Conservation (phyloP, 2,329 filamentous ascomycete species). For the Trichoderma atroviride region DNA sequence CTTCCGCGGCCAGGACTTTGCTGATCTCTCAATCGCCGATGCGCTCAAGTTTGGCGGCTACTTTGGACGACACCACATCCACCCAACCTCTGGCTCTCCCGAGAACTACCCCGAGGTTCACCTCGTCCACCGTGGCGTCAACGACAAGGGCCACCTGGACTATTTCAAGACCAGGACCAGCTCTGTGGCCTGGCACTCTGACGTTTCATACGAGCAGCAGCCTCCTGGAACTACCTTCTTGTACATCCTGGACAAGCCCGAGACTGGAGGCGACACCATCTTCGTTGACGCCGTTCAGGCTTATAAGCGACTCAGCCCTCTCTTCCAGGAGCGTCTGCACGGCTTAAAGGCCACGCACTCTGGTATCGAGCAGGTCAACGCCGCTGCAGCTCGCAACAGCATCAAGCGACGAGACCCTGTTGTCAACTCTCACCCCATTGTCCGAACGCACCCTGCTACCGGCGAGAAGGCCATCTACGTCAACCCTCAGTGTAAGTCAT, state of each 20-base stretch:
- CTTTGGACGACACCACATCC: conserved; percentile 81
- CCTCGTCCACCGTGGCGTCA: conserved; percentile 71
- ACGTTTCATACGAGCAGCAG: conserved; percentile 85
- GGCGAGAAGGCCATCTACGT: conserved; percentile 83
- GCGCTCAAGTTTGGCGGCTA: conserved; percentile 72
- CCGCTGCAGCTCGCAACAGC: conserved; percentile 65
- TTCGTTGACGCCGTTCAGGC: conserved; percentile 80
- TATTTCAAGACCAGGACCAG: conserved; percentile 72
- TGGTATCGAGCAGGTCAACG: conserved; percentile 76
- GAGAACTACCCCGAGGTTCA: conserved; percentile 75
- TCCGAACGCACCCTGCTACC: conserved; percentile 79
- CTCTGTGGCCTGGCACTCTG: conserved; percentile 85
- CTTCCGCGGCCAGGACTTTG: conserved; percentile 76
- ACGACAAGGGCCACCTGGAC: conserved; percentile 51
- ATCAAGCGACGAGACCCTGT: conserved; percentile 77
- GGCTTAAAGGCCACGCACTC: conserved; percentile 82
- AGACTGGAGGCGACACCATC: conserved; percentile 80
- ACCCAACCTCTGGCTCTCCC: conserved; percentile 76
- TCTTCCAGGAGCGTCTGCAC: conserved; percentile 78
- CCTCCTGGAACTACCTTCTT: conserved; percentile 89
- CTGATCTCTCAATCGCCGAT: conserved; percentile 68
- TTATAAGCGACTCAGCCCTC: conserved; percentile 77
- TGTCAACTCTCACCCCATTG: conserved; percentile 72
- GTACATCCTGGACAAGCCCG: conserved; percentile 81
- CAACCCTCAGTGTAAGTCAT: conserved; percentile 74